A percentile compares a stretch with the other conserved stretches of the same genome.
phyloP scores from a whole-genome alignment of 306 rosid genomes.

The Datisca glomerata region DNA sequence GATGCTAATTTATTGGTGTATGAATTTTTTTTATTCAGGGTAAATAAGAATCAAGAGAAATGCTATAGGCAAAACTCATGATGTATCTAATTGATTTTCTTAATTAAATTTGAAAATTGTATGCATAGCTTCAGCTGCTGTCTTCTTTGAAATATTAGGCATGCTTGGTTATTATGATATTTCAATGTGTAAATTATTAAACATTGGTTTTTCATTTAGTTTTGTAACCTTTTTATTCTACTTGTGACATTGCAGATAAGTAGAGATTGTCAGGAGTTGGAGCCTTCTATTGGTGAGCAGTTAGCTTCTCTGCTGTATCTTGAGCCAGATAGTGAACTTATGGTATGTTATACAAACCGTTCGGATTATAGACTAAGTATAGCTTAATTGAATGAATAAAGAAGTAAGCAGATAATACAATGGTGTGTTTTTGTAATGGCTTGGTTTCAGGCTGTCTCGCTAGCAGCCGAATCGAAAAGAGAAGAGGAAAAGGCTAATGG shows the following conservation, averaged over 20 bases:
- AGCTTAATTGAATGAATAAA: conserved; percentile 6
- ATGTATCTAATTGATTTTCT: too few species aligned
- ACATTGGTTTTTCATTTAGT: neutral
- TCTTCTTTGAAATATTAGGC: too few species aligned
- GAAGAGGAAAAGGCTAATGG: conserved; percentile 99
- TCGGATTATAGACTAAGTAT: too few species aligned
- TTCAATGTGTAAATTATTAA: too few species aligned
- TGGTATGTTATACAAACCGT: conserved; percentile 44
- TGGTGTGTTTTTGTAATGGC: conserved; percentile 2
- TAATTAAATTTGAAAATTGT: too few species aligned
- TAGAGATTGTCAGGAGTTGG: conserved; percentile 99
- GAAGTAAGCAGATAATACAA: neutral
- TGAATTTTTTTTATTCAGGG: too few species aligned
- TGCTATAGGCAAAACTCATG: too few species aligned
- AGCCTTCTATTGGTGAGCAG: conserved; percentile 89
- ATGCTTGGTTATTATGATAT: too few species aligned
- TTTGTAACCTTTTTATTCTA: neutral
- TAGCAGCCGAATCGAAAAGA: conserved; percentile 91
- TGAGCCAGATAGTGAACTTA: conserved; percentile 97
- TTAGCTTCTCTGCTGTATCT: conserved; percentile 90
- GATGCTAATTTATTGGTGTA: too few species aligned
- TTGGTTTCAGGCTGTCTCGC: conserved; percentile 56
- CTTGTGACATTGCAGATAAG: conserved; percentile 66
- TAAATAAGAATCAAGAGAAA: too few species aligned
- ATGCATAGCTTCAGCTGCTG: too few species aligned